phyloP scores from a whole-genome alignment of 306 rosid species.

The Sphenostylis stenocarpa region DNA sequence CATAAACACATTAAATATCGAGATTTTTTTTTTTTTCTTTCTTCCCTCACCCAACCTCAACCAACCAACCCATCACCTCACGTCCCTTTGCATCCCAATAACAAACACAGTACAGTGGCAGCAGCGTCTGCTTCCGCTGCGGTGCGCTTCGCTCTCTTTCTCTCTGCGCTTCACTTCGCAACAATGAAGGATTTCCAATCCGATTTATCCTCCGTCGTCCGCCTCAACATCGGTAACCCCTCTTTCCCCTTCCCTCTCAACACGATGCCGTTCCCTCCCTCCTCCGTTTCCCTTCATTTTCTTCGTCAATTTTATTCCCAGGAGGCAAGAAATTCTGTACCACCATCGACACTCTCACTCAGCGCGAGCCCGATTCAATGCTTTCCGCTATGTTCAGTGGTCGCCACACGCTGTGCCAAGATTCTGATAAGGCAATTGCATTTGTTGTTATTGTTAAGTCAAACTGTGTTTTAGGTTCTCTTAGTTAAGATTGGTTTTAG shows the following conservation, averaged over 20 bases:
- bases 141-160: neutral
- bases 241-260: neutral
- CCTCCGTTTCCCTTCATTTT: neutral
- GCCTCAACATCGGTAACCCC: slow-evolving; percentile 69
- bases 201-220: slow-evolving; percentile 54
- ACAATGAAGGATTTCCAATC: slow-evolving; percentile 37
- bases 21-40: too few species aligned
- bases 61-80: neutral
- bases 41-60: too few species aligned
- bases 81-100: neutral
- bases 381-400: slow-evolving; percentile 98
- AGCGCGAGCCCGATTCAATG: slow-evolving; percentile 89
- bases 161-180: neutral
- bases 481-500: neutral
- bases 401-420: slow-evolving; percentile 69
- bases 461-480: neutral
- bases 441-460: neutral
- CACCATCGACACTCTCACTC: slow-evolving; percentile 73
- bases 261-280: slow-evolving; percentile 1
- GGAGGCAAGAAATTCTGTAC: slow-evolving; percentile 91
- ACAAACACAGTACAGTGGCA: neutral
- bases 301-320: slow-evolving; percentile 17
- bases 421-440: slow-evolving; percentile 49
- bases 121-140: neutral
- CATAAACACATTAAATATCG: too few species aligned